phyloP scores from a whole-genome alignment of 192 early-diverging fungal species.

The Linnemannia zychae region DNA sequence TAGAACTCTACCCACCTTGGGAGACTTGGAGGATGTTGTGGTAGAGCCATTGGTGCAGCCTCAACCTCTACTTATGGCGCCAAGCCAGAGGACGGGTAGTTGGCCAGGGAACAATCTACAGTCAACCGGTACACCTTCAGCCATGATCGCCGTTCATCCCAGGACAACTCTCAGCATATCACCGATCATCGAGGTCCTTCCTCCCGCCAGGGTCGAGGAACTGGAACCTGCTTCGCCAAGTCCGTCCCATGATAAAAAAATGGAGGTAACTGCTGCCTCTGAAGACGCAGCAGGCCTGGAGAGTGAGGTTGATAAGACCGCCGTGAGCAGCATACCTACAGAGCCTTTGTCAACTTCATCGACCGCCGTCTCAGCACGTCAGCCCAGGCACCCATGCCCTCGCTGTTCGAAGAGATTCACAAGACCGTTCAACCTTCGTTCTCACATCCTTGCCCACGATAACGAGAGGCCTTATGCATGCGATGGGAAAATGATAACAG shows the following conservation, averaged over 20 bases:
- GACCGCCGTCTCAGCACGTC: neutral
- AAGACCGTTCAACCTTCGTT: conserved; percentile 39
- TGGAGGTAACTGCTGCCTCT: neutral
- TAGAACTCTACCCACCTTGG: neutral
- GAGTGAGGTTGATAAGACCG: neutral
- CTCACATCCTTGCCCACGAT: conserved; percentile 26
- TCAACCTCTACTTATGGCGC: neutral
- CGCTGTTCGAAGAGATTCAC: conserved; percentile 14
- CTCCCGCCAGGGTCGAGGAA: neutral
- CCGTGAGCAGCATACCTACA: neutral
- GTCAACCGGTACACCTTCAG: neutral
- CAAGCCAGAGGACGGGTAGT: neutral
- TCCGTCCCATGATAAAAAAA: neutral
- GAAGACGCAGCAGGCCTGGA: neutral
- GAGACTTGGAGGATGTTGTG: neutral
- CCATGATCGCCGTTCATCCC: neutral
- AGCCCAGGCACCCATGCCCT: conserved; percentile 1
- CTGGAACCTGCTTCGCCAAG: neutral
- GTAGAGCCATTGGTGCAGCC: neutral
- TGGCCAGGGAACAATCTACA: neutral
- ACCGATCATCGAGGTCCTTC: neutral
- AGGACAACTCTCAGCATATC: neutral
- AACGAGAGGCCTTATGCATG: conserved; percentile 23
- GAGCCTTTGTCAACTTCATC: neutral
- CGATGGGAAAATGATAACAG: neutral